Conservation (phyloP, 73 alveolate species). For the Uronychia binucleata region DNA sequence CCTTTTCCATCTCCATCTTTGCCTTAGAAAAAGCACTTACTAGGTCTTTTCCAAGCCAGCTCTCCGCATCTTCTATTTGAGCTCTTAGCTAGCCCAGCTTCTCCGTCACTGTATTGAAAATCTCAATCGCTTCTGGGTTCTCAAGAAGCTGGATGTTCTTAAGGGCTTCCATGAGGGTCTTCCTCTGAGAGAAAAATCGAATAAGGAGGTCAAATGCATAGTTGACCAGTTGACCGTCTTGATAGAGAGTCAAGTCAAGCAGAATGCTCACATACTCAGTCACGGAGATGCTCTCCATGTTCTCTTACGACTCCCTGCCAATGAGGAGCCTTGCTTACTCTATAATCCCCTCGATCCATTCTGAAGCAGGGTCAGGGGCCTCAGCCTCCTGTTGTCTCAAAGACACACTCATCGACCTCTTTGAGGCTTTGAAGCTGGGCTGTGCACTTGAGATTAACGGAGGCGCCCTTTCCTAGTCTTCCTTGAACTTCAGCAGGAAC, state of each 20-base stretch:
- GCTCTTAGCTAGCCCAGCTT: neutral
- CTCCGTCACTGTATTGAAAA: constrained; percentile 23
- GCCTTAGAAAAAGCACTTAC: neutral
- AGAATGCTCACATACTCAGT: constrained; percentile 43
- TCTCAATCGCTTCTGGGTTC: constrained; percentile 28
- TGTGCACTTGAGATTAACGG: too few relatives aligned
- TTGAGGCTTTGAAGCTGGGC: too few relatives aligned
- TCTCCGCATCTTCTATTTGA: constrained; percentile 1
- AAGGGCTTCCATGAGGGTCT: constrained; percentile 28
- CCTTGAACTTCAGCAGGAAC: constrained; percentile 46
- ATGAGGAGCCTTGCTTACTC: too few relatives aligned
- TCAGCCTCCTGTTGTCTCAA: neutral
- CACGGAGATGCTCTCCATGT: too few relatives aligned
- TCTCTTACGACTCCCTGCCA: too few relatives aligned
- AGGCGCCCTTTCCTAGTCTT: constrained; percentile 17
- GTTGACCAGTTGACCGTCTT: constrained; percentile 32
- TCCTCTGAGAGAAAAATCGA: constrained; percentile 31
- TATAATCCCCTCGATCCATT: constrained; percentile 14
- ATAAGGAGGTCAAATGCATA: constrained; percentile 50
- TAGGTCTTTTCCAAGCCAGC: neutral
- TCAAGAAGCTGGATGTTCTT: constrained; percentile 44
- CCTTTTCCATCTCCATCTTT: neutral
- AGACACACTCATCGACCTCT: neutral
- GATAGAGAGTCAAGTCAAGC: constrained; percentile 41
- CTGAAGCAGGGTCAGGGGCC: neutral